phyloP scores from a whole-genome alignment of 1,139 yeast species.

The Debaryomyces psychrophilus region DNA sequence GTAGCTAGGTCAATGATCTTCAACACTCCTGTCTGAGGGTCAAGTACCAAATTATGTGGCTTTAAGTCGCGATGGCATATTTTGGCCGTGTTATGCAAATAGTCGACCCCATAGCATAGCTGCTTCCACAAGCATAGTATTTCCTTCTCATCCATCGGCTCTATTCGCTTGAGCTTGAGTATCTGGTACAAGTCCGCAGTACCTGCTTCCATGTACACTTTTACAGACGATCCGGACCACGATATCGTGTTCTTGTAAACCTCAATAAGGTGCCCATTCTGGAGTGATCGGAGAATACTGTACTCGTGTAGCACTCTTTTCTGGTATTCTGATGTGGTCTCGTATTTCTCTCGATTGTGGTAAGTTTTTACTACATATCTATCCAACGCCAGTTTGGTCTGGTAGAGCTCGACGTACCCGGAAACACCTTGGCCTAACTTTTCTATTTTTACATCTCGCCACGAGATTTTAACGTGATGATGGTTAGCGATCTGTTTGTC shows the following conservation, averaged over 20 bases:
- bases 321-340: constrained; percentile 39
- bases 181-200: constrained; percentile 24
- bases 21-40: constrained; percentile 23
- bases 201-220: constrained; percentile 40
- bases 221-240: constrained; percentile 23
- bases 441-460: constrained; percentile 9
- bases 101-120: constrained; percentile 32
- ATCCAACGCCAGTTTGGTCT: constrained; percentile 17
- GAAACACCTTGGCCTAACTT: constrained; percentile 43
- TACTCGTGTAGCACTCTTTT: constrained; percentile 43
- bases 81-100: constrained; percentile 31
- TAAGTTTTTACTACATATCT: constrained; percentile 47
- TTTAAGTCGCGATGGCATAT: constrained; percentile 49
- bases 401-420: constrained; percentile 42
- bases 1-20: constrained; percentile 48
- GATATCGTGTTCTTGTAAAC: constrained; percentile 30
- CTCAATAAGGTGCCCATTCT: constrained; percentile 40
- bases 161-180: constrained; percentile 4
- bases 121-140: constrained; percentile 40
- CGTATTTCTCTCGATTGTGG: constrained; percentile 37
- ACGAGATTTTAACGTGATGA: constrained; percentile 6
- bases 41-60: constrained; percentile 41
- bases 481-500: neutral
- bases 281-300: constrained; percentile 26
- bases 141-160: constrained; percentile 17